phyloP scores from a whole-genome alignment of 495 filamentous ascomycete species.

The Hypomontagnella submonticulosa region DNA sequence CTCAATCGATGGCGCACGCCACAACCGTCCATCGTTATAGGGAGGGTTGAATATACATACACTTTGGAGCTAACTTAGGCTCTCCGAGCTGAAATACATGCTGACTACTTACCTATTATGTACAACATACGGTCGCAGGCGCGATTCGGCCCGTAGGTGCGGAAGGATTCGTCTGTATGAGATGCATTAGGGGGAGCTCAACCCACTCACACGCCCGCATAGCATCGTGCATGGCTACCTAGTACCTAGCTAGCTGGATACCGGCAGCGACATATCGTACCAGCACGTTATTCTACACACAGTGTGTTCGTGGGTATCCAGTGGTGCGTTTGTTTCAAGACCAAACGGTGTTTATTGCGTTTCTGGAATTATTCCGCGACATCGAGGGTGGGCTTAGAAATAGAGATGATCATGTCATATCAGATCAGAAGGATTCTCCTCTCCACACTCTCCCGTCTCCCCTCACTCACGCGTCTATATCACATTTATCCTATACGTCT shows the following conservation, averaged over 20 bases:
- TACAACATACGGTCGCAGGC: constrained; percentile 27
- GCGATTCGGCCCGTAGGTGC: constrained; percentile 41
- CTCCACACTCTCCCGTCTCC: not conserved
- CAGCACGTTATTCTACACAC: not conserved
- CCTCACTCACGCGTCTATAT: not conserved
- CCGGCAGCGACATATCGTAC: not conserved
- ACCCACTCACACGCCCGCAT: constrained; percentile 6
- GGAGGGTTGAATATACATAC: no score
- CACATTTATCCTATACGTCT: constrained; percentile 1
- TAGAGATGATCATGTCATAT: constrained; percentile 17
- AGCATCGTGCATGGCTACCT: not conserved
- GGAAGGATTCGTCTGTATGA: constrained; percentile 37
- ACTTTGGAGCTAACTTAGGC: no score
- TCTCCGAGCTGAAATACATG: no score
- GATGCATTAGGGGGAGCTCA: constrained; percentile 22
- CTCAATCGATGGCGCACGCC: no score
- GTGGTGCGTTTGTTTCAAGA: constrained; percentile 7
- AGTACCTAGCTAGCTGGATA: not conserved
- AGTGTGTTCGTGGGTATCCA: not conserved
- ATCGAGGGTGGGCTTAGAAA: constrained; percentile 21
- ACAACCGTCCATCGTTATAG: no score
- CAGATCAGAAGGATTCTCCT: constrained; percentile 10
- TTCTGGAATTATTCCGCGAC: constrained; percentile 13
- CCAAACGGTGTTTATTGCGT: constrained; percentile 3
- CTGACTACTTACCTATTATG: constrained; percentile 9